A percentile compares a stretch with the other conserved stretches of the same genome.
phyloP scores from a whole-genome alignment of 352 stramenopile species.

The Plasmopara viticola region DNA sequence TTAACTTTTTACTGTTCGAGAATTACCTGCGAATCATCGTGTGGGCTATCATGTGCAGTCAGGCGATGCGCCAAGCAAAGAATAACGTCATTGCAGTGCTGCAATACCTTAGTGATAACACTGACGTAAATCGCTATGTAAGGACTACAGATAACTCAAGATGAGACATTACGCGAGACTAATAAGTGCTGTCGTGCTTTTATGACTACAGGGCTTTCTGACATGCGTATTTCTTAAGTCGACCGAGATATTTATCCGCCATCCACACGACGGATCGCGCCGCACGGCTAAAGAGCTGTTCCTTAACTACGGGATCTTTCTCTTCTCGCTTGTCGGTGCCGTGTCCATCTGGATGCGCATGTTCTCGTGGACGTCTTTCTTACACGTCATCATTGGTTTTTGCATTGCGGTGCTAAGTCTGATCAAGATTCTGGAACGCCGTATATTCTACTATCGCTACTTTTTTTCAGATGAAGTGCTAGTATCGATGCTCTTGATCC shows the following conservation, averaged over 20 bases:
- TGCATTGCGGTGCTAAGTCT: slow-evolving; percentile 58
- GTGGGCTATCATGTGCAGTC: slow-evolving; percentile 82
- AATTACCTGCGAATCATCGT: slow-evolving; percentile 85
- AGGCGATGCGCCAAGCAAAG: slow-evolving; percentile 80
- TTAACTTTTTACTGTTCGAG: slow-evolving; percentile 88
- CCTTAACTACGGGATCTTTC: slow-evolving; percentile 84
- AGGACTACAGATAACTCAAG: not conserved
- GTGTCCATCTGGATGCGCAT: slow-evolving; percentile 84
- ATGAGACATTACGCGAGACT: not conserved
- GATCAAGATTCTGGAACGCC: slow-evolving; percentile 77
- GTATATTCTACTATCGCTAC: slow-evolving; percentile 85
- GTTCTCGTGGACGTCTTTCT: slow-evolving; percentile 76
- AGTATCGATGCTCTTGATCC: slow-evolving; percentile 68
- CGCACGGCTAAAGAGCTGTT: slow-evolving; percentile 78
- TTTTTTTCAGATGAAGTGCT: slow-evolving; percentile 87
- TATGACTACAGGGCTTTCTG: slow-evolving; percentile 47
- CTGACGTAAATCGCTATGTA: slow-evolving; percentile 51
- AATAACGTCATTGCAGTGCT: slow-evolving; percentile 80
- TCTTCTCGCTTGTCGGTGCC: slow-evolving; percentile 77
- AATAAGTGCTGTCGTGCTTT: slow-evolving; percentile 4
- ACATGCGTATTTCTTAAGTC: slow-evolving; percentile 78
- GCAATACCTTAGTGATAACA: slow-evolving; percentile 77
- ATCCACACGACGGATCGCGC: slow-evolving; percentile 51
- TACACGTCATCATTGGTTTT: slow-evolving; percentile 64
- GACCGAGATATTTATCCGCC: slow-evolving; percentile 65